Evolutionary conservation across 1,139 yeast genomes (phyloP), one percentile per base, ranked within the genome.

Genomic region (Candida buenavistaensis): DNA sequence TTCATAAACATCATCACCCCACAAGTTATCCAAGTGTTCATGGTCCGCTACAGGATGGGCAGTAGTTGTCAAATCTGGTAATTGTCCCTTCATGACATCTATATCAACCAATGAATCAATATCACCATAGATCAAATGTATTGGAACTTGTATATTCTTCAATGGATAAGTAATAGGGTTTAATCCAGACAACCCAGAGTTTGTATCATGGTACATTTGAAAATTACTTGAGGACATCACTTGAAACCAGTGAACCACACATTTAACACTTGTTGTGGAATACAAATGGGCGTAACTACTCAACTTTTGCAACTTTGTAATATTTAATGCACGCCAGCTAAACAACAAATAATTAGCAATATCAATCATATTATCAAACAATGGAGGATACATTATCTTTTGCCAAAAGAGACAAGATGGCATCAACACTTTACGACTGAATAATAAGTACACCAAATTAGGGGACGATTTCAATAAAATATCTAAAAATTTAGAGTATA

Each of bases 191-290:
- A 73, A 59, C 5, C 33, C 21, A 10, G 22, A 16, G 29, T 48
- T 57, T 13, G 55, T 40, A 40, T 87, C 96, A 50, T 83, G 90
- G 59, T 80, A 90, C 95, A 90, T 83, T 57, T 88, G 96, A 56
- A 90, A 89, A 35, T 78, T 76, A 28, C 78, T 79, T n/a, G 86
- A 71, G 30, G 85, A 69, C 44, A 90, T 84, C 38, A 90, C 88
- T 60, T 90, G 97, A 56, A 90, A 90, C 97, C 97, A 90, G 60
- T 90, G 97, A 23, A 89, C 97, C 32, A 88, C 92, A 15, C 87
- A 79, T 58, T 90, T 90, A 29, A 89, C 97, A 3, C 94, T 82
- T 0, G 97, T 88, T 16, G 95, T 85, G 1, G 95, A 85, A 61
- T 89, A 90, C 35, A 90, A 64, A 57, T 90, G 96, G 15, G 87